Percentiles rank a stretch among this genome's conserved stretches.
Evolutionary conservation across 2,329 filamentous ascomycete species (phyloP).

Genomic region (Pseudocercospora fuligena): DNA sequence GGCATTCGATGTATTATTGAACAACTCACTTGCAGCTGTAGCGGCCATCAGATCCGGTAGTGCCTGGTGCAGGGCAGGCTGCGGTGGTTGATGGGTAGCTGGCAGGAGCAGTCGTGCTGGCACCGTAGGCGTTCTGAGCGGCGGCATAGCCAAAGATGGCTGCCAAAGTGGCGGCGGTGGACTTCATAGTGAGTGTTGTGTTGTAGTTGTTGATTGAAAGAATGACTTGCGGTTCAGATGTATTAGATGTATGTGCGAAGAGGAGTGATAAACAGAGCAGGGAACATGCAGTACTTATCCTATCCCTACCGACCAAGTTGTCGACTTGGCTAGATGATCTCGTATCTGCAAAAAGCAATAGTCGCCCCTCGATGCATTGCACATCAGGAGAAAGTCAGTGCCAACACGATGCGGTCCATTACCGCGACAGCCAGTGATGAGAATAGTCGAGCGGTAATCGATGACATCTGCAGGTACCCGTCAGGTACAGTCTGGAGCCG

Average conservation of each 20-base stretch:
- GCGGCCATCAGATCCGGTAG: slow-evolving; percentile 3
- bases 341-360: background rate
- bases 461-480: background rate
- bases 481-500: slow-evolving; percentile 1
- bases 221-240: background rate
- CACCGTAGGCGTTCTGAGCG: background rate
- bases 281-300: background rate
- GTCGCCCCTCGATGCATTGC: background rate
- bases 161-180: background rate
- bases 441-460: background rate
- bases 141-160: slow-evolving; percentile 1
- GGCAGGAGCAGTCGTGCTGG: background rate
- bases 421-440: background rate
- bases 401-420: background rate
- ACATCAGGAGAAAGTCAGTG: background rate
- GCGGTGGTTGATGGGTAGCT: background rate
- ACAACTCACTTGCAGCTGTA: slow-evolving; percentile 17
- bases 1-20: background rate
- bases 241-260: background rate
- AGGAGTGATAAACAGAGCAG: background rate
- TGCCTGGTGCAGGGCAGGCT: slow-evolving; percentile 3
- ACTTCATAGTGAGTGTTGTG: background rate
- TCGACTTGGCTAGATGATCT: background rate
- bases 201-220: background rate
- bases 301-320: background rate